phyloP scores from a whole-genome alignment of 73 alveolate species.

The Urostyla sp. region DNA sequence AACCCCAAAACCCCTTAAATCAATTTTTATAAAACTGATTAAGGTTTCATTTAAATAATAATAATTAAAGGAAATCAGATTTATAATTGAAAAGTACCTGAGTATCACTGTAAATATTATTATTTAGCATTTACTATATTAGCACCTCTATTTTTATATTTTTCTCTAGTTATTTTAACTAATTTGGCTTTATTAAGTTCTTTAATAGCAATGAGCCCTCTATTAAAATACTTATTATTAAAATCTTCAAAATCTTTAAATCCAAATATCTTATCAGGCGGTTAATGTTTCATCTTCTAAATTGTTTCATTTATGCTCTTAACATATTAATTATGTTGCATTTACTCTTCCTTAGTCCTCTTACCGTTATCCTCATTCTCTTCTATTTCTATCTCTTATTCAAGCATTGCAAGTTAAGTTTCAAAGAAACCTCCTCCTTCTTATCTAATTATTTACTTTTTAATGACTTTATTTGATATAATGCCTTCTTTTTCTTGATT shows the following conservation, averaged over 20 bases:
- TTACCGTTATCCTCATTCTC: not conserved
- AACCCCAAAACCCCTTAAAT: no score
- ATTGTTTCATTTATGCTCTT: not conserved
- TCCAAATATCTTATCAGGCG: slow-evolving; percentile 38
- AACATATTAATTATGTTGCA: not conserved
- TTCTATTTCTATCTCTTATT: slow-evolving; percentile 5
- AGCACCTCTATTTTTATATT: not conserved
- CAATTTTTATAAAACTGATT: no score
- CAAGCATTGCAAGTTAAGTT: slow-evolving; percentile 30
- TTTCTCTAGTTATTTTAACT: no score
- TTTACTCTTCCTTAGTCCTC: not conserved
- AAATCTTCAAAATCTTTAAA: slow-evolving; percentile 31
- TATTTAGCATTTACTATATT: not conserved
- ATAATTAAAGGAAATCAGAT: not conserved
- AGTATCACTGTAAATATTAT: not conserved
- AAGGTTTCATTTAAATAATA: not conserved
- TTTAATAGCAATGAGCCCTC: not conserved
- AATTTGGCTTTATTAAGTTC: no score
- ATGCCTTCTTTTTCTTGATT: not conserved
- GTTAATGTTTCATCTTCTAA: not conserved
- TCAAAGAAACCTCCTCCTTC: slow-evolving; percentile 44
- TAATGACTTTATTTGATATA: not conserved
- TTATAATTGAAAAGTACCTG: not conserved
- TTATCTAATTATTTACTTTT: slow-evolving; percentile 23
- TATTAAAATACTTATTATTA: slow-evolving; percentile 2